Base-by-base conservation (phyloP, 169 alveolate genomes). In the Plasmodium adleri region DNA sequence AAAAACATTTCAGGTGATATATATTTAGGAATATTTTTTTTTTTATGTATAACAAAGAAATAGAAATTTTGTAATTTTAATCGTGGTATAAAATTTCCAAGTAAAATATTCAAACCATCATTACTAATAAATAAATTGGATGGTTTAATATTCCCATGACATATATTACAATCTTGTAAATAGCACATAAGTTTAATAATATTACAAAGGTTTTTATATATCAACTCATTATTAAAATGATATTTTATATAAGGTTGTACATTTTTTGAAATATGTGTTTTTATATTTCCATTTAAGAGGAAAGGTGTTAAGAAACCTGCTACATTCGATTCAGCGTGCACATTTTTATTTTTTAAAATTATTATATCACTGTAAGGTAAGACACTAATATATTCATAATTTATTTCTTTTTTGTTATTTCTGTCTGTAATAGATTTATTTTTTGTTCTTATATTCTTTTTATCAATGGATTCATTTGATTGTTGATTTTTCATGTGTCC, bases 271-370 rank as follows among this genome's bases (percentile, higher is more conserved):
- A 80, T 80, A 24, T 52, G 20, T 24, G 22, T 59, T n/a, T 54
- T 50, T 6, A 80, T 47, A 49, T 80, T 80, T 6, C 90, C 90
- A 52, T 68, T 80, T n/a, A 80, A 49, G 0, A 80, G 22, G 43
- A 54, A 80, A n/a, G 90, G 90, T 6, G 90, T 80, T 47, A 80
- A 39, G 58, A 80, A 80, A 32, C 73, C 90, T 6, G 90, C 90
- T 26, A 80, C 62, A 8, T 52, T 43, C 8, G 15, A 54, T 17
- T 67, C 47, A 47, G 24, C 52, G 43, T 66, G 39, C 9, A 56
- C 22, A 4, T 66, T 60, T 43, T 59, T 66, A 24, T 80, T 67
- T 28, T 67, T 39, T 47, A 80, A 17, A 28, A 67, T 17, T n/a
- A 80, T 66, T n/a, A 80, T 80, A 43, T 62, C 90, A 47, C 90